phyloP scores from a whole-genome alignment of 164 flowering plant genomes.

The Annona cherimola region DNA sequence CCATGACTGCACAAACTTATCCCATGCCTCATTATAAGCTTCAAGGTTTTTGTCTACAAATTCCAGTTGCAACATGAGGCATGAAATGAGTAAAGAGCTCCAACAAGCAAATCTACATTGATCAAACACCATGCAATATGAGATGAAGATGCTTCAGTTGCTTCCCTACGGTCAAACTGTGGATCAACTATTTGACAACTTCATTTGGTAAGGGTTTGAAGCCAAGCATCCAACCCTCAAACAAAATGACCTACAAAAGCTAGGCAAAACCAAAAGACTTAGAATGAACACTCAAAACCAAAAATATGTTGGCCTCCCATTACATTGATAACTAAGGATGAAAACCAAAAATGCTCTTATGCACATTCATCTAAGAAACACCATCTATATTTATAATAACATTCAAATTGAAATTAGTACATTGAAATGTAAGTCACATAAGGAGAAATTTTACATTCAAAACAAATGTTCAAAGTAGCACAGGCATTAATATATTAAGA shows the following conservation, averaged over 20 bases:
- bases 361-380: no score
- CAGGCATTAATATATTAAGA: no score
- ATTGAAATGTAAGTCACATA: no score
- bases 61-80: conserved; percentile 54
- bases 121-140: no score
- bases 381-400: no score
- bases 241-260: conserved; percentile 55
- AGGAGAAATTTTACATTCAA: no score
- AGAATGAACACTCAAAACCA: no score
- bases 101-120: background rate
- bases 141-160: background rate
- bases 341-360: no score
- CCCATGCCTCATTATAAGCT: conserved; percentile 94
- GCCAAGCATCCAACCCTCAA: conserved; percentile 99
- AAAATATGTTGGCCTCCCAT: no score
- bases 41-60: conserved; percentile 65
- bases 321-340: no score
- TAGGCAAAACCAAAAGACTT: background rate
- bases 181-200: conserved; percentile 55
- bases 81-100: background rate
- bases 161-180: conserved; percentile 27
- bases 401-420: no score
- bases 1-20: conserved; percentile 78
- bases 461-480: no score
- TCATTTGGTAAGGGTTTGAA: conserved; percentile 77